Evolutionary conservation across 345 rosid genomes (phyloP).

Genomic region (Brassica nigra): DNA sequence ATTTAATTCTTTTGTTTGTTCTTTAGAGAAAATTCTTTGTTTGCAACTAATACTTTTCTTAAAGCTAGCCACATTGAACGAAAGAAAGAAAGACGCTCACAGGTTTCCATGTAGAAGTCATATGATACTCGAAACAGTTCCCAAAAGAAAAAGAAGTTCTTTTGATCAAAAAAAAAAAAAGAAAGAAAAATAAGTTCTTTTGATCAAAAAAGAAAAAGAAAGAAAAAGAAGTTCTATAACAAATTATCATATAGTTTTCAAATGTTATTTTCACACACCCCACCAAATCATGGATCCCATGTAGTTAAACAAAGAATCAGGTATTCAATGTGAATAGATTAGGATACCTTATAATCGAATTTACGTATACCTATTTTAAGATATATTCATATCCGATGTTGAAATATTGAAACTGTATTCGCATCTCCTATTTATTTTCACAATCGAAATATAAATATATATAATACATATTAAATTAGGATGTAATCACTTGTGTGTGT

Average conservation of each 20-base stretch:
- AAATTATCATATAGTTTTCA: neutral
- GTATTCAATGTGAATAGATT: neutral
- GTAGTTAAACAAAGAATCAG: neutral
- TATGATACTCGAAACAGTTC: conserved; percentile 26
- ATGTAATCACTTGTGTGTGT: neutral
- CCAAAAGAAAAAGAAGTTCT: neutral
- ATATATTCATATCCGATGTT: neutral
- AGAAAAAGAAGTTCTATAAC: neutral
- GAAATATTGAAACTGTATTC: neutral
- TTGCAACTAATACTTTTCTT: conserved; percentile 12
- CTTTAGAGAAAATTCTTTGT: conserved; percentile 32
- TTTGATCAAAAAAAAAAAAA: too few species aligned
- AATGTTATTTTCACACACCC: conserved; percentile 16
- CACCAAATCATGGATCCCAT: conserved; percentile 1
- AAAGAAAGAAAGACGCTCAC: conserved; percentile 15
- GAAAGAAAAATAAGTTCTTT: too few species aligned
- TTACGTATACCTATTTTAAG: neutral
- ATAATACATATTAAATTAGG: neutral
- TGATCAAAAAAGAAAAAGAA: neutral
- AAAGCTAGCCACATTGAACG: conserved; percentile 8
- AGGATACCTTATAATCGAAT: neutral
- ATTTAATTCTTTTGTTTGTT: neutral
- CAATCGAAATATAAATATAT: neutral
- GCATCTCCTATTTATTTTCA: neutral
- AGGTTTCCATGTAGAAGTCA: conserved; percentile 25